Percentiles rank a stretch among this genome's conserved stretches.
Evolutionary conservation across 495 filamentous ascomycete species (phyloP).

Genomic region (Penicillium coprophilum): DNA sequence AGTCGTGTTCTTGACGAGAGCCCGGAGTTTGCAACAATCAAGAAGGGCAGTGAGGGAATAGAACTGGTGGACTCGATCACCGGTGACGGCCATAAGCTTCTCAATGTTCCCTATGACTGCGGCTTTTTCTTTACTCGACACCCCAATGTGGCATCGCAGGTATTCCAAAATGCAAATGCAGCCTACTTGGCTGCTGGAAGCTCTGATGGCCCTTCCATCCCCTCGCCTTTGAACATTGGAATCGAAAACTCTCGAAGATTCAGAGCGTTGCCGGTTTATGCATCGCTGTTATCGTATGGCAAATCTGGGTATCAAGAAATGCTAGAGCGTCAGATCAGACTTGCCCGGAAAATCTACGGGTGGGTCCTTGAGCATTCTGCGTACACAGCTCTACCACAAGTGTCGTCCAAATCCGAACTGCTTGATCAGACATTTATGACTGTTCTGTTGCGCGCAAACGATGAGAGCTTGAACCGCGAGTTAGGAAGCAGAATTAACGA

Average conservation of each 20-base stretch:
- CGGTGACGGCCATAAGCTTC: constrained; percentile 83
- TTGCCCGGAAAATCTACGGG: constrained; percentile 66
- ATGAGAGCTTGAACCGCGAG: constrained; percentile 61
- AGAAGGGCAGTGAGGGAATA: constrained; percentile 58
- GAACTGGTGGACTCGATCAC: constrained; percentile 85
- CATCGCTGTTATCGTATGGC: constrained; percentile 75
- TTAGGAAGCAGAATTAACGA: constrained; percentile 72
- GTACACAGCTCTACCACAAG: constrained; percentile 66
- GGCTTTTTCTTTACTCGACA: constrained; percentile 82
- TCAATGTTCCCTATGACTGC: constrained; percentile 96
- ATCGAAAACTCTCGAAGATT: constrained; percentile 92
- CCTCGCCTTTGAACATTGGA: constrained; percentile 82
- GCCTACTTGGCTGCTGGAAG: constrained; percentile 65
- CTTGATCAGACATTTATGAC: constrained; percentile 65
- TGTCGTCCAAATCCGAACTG: constrained; percentile 31
- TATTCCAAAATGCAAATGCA: constrained; percentile 83
- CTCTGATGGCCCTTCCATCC: constrained; percentile 48
- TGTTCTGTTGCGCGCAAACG: constrained; percentile 76
- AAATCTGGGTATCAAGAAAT: constrained; percentile 66
- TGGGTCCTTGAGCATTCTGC: constrained; percentile 56
- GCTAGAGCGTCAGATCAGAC: constrained; percentile 65
- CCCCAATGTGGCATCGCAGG: constrained; percentile 52
- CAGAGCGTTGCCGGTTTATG: constrained; percentile 84
- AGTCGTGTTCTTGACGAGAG: constrained; percentile 60
- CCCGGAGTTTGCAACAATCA: constrained; percentile 60